Evolutionary conservation across 2,329 filamentous ascomycete genomes (phyloP).

Genomic region (Claviceps citrina): DNA sequence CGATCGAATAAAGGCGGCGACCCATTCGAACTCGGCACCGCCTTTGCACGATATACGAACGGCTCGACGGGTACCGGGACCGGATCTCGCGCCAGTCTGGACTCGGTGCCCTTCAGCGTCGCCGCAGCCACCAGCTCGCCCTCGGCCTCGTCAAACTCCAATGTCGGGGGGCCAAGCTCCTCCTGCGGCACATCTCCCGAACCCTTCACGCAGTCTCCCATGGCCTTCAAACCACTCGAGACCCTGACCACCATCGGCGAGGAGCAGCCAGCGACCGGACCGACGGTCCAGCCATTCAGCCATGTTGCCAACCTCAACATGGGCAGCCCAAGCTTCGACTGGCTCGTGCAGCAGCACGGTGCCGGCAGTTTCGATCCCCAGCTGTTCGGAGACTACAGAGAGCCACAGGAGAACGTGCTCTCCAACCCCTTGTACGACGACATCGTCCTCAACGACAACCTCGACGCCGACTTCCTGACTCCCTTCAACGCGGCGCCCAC

Average conservation of each 20-base stretch:
- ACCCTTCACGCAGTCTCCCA: slow-evolving; percentile 56
- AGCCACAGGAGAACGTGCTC: slow-evolving; percentile 70
- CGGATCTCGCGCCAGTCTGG: slow-evolving; percentile 34
- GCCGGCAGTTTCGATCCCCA: slow-evolving; percentile 82
- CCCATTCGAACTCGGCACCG: slow-evolving; percentile 38
- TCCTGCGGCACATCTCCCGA: slow-evolving; percentile 68
- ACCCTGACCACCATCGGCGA: slow-evolving; percentile 50
- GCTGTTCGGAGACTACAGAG: slow-evolving; percentile 82
- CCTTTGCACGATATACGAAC: slow-evolving; percentile 43
- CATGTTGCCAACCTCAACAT: slow-evolving; percentile 22
- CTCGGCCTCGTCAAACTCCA: slow-evolving; percentile 46
- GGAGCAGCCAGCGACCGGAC: slow-evolving; percentile 35
- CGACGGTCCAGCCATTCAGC: slow-evolving; percentile 19
- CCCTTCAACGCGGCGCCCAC: slow-evolving; percentile 56
- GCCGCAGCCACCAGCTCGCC: slow-evolving; percentile 46
- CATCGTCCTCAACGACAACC: slow-evolving; percentile 54
- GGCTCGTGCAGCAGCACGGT: slow-evolving; percentile 64
- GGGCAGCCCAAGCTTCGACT: slow-evolving; percentile 48
- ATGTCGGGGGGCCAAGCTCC: slow-evolving; percentile 38
- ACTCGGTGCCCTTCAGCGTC: slow-evolving; percentile 32
- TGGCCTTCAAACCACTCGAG: slow-evolving; percentile 47
- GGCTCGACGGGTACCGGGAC: slow-evolving; percentile 29
- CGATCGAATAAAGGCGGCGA: slow-evolving; percentile 14
- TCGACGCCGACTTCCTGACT: slow-evolving; percentile 65
- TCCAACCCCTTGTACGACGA: slow-evolving; percentile 55